Evolutionary conservation across 75 land plant species (phyloP).

Genomic region (Gnetum montanum): DNA sequence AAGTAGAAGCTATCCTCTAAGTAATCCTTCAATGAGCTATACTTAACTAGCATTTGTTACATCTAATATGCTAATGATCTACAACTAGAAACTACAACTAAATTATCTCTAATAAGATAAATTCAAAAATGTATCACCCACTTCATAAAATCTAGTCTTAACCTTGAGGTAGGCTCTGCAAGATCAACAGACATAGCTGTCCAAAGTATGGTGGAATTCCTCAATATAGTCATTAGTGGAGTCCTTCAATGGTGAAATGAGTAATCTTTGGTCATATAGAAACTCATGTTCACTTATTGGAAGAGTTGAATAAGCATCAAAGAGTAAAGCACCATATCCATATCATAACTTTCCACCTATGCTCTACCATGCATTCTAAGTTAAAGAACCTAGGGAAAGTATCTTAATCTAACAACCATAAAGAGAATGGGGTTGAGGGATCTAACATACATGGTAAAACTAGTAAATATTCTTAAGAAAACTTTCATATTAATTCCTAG

Average conservation of each 20-base stretch:
- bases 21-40: neutral
- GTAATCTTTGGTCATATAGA: too few species aligned
- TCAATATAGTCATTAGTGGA: neutral
- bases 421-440: neutral
- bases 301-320: neutral
- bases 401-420: neutral
- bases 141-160: neutral
- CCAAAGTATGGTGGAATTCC: neutral
- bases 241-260: neutral
- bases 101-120: neutral
- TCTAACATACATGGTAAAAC: neutral
- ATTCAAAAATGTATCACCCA: neutral
- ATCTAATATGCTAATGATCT: conserved; percentile 5
- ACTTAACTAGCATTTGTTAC: conserved; percentile 13
- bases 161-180: neutral
- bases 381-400: conserved; percentile 1
- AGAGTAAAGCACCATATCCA: neutral
- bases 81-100: conserved; percentile 9
- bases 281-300: neutral
- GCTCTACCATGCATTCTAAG: neutral
- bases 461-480: neutral
- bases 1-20: neutral
- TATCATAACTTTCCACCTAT: conserved; percentile 2
- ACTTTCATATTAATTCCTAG: neutral
- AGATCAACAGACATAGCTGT: neutral